These are phyloP conservation scores for Botryotinia convoluta DNA, from an alignment of 2,329 filamentous ascomycete genomes.

Conservation along the genomic window DNA sequence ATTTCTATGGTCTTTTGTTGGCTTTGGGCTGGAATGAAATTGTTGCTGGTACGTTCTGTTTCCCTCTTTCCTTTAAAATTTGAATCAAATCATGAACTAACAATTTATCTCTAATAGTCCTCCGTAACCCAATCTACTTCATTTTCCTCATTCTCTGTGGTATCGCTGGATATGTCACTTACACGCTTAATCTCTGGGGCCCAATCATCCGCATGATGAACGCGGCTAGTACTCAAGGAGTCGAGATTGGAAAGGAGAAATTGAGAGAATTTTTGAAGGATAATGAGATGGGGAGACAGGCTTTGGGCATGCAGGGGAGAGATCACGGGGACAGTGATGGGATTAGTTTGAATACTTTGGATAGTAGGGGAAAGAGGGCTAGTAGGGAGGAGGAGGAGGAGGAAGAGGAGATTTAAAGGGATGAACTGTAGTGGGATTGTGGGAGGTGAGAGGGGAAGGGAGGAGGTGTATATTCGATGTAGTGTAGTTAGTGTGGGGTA, in stretches of 20 bases:
- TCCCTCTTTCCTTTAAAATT: not conserved
- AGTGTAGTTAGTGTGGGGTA: not conserved
- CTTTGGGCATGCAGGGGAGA: constrained; percentile 66
- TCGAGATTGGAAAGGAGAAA: constrained; percentile 89
- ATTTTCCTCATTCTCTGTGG: constrained; percentile 76
- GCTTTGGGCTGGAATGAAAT: constrained; percentile 99
- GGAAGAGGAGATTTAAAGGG: constrained; percentile 35
- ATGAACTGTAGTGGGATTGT: not conserved
- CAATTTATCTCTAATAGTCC: constrained; percentile 53
- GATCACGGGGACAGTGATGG: constrained; percentile 45
- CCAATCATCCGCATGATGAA: constrained; percentile 95
- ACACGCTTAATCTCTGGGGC: constrained; percentile 90
- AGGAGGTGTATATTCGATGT: not conserved
- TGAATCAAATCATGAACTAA: not conserved
- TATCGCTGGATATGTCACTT: constrained; percentile 81
- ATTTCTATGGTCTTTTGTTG: constrained; percentile 87
- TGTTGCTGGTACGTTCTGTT: constrained; percentile 68
- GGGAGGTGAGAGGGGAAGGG: not conserved
- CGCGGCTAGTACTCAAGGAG: constrained; percentile 78
- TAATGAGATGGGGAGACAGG: constrained; percentile 80
- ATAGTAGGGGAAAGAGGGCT: constrained; percentile 57
- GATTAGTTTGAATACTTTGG: constrained; percentile 59
- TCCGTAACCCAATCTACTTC: constrained; percentile 92
- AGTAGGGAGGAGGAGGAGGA: constrained; percentile 58
- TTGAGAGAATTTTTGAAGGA: constrained; percentile 86